phyloP scores from a whole-genome alignment of 163 green algal genomes.

The Scenedesmus sp. region DNA sequence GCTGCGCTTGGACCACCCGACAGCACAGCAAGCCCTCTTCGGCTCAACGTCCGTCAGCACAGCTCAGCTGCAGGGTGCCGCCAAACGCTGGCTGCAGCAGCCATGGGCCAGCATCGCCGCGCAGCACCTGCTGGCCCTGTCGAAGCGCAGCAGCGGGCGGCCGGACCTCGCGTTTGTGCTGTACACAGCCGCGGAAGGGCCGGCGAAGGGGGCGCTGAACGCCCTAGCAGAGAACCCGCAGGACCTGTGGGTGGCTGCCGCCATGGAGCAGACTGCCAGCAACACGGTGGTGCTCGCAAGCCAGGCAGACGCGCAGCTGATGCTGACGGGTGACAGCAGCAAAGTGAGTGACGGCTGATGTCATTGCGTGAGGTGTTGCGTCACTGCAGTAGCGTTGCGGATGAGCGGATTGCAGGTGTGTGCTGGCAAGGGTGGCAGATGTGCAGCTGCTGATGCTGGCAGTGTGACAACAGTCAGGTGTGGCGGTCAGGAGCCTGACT shows the following conservation, averaged over 20 bases:
- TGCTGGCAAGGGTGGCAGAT: slow-evolving; percentile 38
- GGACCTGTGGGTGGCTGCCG: background rate
- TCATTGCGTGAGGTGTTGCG: too few relatives aligned
- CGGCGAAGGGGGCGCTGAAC: background rate
- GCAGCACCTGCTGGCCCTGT: slow-evolving; percentile 14
- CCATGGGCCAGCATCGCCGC: slow-evolving; percentile 39
- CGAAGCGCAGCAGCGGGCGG: background rate
- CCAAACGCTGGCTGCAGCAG: slow-evolving; percentile 4
- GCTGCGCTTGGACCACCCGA: slow-evolving; percentile 30
- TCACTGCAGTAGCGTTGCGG: background rate
- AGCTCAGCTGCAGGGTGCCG: slow-evolving; percentile 1
- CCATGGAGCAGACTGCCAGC: slow-evolving; percentile 37
- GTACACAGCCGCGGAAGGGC: slow-evolving; percentile 27
- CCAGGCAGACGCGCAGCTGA: slow-evolving; percentile 28
- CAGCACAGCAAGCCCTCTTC: slow-evolving; percentile 28
- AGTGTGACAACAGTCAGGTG: background rate
- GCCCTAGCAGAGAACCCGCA: slow-evolving; percentile 17
- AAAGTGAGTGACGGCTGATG: too few relatives aligned
- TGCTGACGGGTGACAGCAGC: slow-evolving; percentile 34
- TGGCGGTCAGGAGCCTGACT: too few relatives aligned
- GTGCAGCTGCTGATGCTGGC: background rate
- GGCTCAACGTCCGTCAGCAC: background rate
- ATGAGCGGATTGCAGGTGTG: background rate
- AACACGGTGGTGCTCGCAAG: slow-evolving; percentile 36
- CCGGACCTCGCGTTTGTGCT: slow-evolving; percentile 1